phyloP scores from a whole-genome alignment of 495 filamentous ascomycete species.

The Rhypophila decipiens region DNA sequence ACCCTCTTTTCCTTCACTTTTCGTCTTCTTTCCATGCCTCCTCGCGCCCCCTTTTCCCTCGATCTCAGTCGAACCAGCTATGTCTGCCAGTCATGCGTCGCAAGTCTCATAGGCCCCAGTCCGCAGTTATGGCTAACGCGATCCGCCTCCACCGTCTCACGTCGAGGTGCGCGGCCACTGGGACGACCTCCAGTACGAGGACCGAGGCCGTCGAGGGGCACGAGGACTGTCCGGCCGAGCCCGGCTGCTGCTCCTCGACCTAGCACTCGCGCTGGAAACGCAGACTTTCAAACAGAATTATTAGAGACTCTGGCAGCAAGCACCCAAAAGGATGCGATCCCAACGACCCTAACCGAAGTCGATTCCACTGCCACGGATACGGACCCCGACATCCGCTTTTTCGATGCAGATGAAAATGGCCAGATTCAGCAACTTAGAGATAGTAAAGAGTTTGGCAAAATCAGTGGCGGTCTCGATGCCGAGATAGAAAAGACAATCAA shows the following conservation, averaged over 20 bases:
- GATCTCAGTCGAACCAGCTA: slow-evolving; percentile 24
- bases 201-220: background rate
- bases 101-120: slow-evolving; percentile 13
- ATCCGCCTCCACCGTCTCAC: slow-evolving; percentile 11
- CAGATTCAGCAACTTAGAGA: slow-evolving; percentile 22
- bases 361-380: too few relatives aligned
- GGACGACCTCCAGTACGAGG: background rate
- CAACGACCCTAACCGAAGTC: too few relatives aligned
- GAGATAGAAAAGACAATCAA: slow-evolving; percentile 34
- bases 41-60: slow-evolving; percentile 14
- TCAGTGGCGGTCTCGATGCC: slow-evolving; percentile 37
- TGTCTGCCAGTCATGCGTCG: slow-evolving; percentile 29
- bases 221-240: background rate
- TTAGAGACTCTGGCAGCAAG: background rate
- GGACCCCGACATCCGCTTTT: slow-evolving; percentile 35
- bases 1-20: background rate
- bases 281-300: background rate
- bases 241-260: background rate
- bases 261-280: too few relatives aligned
- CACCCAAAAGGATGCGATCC: too few relatives aligned
- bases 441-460: slow-evolving; percentile 33
- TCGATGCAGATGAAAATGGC: slow-evolving; percentile 39
- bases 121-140: slow-evolving; percentile 18
- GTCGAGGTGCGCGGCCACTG: slow-evolving; percentile 1
- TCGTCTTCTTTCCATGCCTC: slow-evolving; percentile 21